Evolutionary conservation across 202 grass and related monocot genomes (phyloP), one percentile per base, ranked within the genome.

Genomic region (Bolboschoenoplectus hybrid): DNA sequence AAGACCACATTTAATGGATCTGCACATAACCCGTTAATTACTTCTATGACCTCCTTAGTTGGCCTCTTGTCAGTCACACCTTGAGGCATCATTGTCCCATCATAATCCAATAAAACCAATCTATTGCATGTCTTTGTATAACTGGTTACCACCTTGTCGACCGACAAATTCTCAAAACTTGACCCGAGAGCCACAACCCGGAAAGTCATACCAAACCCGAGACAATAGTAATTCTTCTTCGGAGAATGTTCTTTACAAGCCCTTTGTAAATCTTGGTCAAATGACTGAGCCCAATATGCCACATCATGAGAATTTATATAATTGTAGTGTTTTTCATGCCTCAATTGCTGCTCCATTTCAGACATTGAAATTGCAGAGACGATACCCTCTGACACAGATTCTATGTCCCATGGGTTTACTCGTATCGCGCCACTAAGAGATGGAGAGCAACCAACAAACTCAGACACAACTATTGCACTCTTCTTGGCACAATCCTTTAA

Each of bases 101-200:
- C 92, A 26, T 94, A 94, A 87, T 94, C 92, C 34, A 94, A 81
- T 43, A 94, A 84, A 52, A 94, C 87, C 32, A 87, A 86, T 75
- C 92, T 87, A 66, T 45, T 84, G 55, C 70, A 35, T 32, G 87
- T 83, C 62, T 58, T 82, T 39, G 20, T 20, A 70, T 94, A 94
- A 13, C 80, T 56, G 3, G 78, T 63, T 40, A 75, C 46, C 5
- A 94, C 89, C 50, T 86, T 82, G 10, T 91, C 87, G 19, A 89
- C 49, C 0, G 45, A 88, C 34, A 94, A 87, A 51, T 94, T 94
- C 82, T 88, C 63, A 77, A 94, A 94, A 45, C 44, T 85, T 6
- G 85, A 87, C 32, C 82, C 72, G 19, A 94, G 89, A 2, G 89
- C 85, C 14, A 91, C 72, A 57, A 91, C 83, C 13, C 74, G 87